phyloP scores from a whole-genome alignment of 1,284 basidiomycete genomes.

The Ustilago nuda region DNA sequence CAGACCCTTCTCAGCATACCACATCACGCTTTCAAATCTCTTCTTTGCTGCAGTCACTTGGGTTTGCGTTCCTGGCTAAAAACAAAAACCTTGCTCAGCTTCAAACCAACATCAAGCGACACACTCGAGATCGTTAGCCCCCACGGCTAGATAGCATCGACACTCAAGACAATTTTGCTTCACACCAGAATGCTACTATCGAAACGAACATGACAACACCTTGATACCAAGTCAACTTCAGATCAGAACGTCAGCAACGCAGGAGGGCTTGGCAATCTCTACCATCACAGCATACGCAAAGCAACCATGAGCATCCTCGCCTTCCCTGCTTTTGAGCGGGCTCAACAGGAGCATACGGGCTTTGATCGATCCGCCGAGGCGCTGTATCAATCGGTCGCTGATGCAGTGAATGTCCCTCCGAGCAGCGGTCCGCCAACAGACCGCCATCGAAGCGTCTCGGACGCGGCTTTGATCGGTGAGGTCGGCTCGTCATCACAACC shows the following conservation, averaged over 20 bases:
- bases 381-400: conserved; percentile 33
- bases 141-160: conserved; percentile 4
- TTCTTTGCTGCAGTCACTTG: not conserved
- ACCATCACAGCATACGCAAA: not conserved
- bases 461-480: not conserved
- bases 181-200: not conserved
- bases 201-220: conserved; percentile 13
- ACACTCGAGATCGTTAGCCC: not conserved
- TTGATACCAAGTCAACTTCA: not conserved
- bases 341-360: conserved; percentile 45
- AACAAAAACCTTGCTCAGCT: not conserved
- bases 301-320: conserved; percentile 38
- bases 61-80: conserved; percentile 2
- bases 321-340: conserved; percentile 43
- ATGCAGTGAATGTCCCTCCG: conserved; percentile 18
- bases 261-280: not conserved
- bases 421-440: not conserved
- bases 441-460: not conserved
- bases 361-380: conserved; percentile 30
- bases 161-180: not conserved
- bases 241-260: not conserved
- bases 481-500: conserved; percentile 9
- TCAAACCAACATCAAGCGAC: not conserved
- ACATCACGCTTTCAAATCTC: not conserved
- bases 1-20: not conserved